Percentiles rank a stretch among this genome's conserved stretches.
phyloP scores from a whole-genome alignment of 306 rosid species.

The Pueraria montana region DNA sequence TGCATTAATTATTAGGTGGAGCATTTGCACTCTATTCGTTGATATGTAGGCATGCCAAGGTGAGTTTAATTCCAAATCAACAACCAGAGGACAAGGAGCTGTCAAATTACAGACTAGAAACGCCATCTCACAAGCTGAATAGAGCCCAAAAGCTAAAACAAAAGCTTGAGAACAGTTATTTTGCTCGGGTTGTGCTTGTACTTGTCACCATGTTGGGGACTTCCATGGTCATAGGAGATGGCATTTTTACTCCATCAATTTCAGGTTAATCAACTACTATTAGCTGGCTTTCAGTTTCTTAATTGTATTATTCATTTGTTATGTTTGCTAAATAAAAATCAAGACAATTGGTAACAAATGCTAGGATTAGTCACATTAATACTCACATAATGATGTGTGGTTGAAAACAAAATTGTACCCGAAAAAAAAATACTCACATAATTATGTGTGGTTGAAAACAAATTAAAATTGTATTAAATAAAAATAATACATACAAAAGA shows the following conservation, averaged over 20 bases:
- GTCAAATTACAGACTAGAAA: conserved; percentile 58
- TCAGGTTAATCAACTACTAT: conserved; percentile 57
- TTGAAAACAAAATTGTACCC: no score
- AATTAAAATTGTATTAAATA: no score
- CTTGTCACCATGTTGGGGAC: conserved; percentile 62
- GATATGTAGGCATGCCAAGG: conserved; percentile 58
- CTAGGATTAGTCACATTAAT: no score
- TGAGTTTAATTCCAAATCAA: conserved; percentile 67
- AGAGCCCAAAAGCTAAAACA: conserved; percentile 54
- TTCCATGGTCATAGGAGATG: conserved; percentile 82
- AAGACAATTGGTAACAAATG: no score
- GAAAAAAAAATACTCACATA: no score
- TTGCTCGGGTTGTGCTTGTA: conserved; percentile 53
- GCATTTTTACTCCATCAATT: conserved; percentile 73
- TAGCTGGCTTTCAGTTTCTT: no score
- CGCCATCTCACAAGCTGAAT: conserved; percentile 46
- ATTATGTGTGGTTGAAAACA: no score
- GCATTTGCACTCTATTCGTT: conserved; percentile 76
- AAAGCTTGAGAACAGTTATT: conserved; percentile 56
- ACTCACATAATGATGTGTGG: no score
- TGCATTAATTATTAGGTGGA: conserved; percentile 57
- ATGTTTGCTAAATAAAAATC: not conserved
- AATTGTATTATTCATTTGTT: not conserved
- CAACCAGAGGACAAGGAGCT: conserved; percentile 69
- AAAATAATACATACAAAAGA: no score